A percentile compares a stretch with the other conserved stretches of the same genome.
These are phyloP conservation scores for Candida namnaoensis DNA, from an alignment of 805 yeast genomes.

Conservation along the genomic window DNA sequence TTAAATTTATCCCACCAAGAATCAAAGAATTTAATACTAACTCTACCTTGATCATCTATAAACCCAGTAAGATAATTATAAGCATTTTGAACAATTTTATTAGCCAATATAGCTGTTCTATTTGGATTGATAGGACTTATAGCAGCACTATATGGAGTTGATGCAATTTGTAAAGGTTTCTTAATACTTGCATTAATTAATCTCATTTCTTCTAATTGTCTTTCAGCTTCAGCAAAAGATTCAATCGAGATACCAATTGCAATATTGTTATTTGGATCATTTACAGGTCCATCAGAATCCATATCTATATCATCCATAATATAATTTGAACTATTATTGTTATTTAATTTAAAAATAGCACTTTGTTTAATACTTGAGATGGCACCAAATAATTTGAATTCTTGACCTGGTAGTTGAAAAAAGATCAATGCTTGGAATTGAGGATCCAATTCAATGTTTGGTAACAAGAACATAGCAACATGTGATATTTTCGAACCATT, in stretches of 20 bases:
- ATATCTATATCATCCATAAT: conserved; percentile 50
- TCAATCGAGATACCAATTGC: conserved; percentile 88
- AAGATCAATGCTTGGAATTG: conserved; percentile 77
- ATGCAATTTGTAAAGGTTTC: conserved; percentile 9
- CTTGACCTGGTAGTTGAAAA: conserved; percentile 56
- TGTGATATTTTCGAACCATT: conserved; percentile 66
- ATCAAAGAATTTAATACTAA: conserved; percentile 80
- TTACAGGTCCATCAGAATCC: conserved; percentile 37
- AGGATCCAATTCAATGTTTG: conserved; percentile 67
- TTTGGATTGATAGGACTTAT: conserved; percentile 26
- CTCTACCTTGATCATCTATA: conserved; percentile 70
- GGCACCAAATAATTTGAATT: conserved; percentile 62
- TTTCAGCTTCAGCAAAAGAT: conserved; percentile 58
- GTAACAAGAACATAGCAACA: conserved; percentile 76
- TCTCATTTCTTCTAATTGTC: conserved; percentile 39
- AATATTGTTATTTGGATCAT: conserved; percentile 21
- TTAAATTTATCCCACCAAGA: conserved; percentile 95
- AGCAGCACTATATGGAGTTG: conserved; percentile 18
- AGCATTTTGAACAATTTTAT: conserved; percentile 84
- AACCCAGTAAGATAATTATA: conserved; percentile 89
- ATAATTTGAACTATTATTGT: conserved; percentile 17
- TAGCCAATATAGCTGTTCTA: conserved; percentile 59
- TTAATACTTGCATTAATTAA: conserved; percentile 10
- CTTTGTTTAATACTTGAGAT: conserved; percentile 66
- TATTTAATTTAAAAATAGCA: conserved; percentile 79